Base-by-base conservation (phyloP, 2,329 filamentous ascomycete genomes). In the Alternaria panax region DNA sequence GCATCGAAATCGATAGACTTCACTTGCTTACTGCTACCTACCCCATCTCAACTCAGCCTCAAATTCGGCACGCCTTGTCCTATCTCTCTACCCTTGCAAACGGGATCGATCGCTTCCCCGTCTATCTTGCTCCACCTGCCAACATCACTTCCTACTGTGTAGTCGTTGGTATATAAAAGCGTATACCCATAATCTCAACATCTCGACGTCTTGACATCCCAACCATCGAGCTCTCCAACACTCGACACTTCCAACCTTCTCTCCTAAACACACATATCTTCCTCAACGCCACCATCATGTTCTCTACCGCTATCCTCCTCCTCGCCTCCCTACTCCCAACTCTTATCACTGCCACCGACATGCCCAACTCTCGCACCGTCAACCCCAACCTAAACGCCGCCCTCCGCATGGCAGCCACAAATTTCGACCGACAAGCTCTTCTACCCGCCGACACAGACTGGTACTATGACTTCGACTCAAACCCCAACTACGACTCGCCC, bases 381-480 rank as follows among this genome's bases (percentile, higher is more conserved):
- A 72, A 83, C 60, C 76, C 80, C 18, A 71, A 73, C 8, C 71
- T 80, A 20, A 78, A 79, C 48, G 75, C 79, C 20, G 48, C 60
- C n/a, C 69, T 76, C 48, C 71, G 68, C 34, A 63, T 62, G 30
- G 78, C 81, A 41, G 75, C 81, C 30, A 83, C 82, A 25, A 78
- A 80, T 42, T 79, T 82, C 14, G 83, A 84, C 59, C 78, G 80
- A 32, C 73, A 81, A 22, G 69, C 68, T 1, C 71, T 82, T 1
- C 78, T 85, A 8, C 60, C 76, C 16, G 70, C 71, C 16, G 72
- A 82, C 60, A 71, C 72, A 16, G 80, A 81, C 65, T 85, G 82
- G 82, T 68, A 75, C 41, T 85, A 84, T 68, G 81, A 85, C 73
- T 86, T 85, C 72, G 57, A 78, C 27, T 72, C 74, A 9, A 75